Evolutionary conservation across 495 filamentous ascomycete genomes (phyloP).

Genomic region (Aspergillus coremiiformis): DNA sequence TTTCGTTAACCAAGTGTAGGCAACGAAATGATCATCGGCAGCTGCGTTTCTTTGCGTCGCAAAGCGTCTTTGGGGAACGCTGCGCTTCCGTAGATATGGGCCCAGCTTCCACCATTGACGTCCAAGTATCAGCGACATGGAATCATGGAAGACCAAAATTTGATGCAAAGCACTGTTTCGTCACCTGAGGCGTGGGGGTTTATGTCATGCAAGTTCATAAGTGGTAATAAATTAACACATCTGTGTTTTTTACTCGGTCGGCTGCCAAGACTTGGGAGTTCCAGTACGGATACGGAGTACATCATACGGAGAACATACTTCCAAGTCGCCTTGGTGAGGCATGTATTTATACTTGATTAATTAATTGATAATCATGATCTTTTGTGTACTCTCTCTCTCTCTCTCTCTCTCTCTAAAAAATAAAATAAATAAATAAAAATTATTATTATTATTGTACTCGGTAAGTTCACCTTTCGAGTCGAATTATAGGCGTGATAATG

Average conservation of each 20-base stretch:
- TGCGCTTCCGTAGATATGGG: neutral
- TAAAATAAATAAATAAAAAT: too few species aligned
- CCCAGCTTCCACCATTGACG: neutral
- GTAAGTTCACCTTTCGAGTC: too few species aligned
- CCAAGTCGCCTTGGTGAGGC: too few species aligned
- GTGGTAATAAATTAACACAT: too few species aligned
- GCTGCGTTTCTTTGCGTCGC: slow-evolving; percentile 13
- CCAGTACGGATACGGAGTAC: too few species aligned
- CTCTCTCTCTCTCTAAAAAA: too few species aligned
- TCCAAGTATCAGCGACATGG: slow-evolving; percentile 16
- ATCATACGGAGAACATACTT: too few species aligned
- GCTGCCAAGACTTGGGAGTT: neutral
- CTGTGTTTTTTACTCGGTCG: neutral
- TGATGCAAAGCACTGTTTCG: neutral
- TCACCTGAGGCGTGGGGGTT: neutral
- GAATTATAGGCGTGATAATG: too few species aligned
- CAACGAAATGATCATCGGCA: slow-evolving; percentile 10
- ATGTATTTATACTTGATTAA: too few species aligned
- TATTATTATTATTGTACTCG: too few species aligned
- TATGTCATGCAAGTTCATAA: neutral
- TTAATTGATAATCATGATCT: too few species aligned
- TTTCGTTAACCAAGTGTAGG: slow-evolving; percentile 35
- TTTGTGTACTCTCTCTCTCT: too few species aligned
- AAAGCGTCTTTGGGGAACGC: slow-evolving; percentile 12
- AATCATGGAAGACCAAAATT: slow-evolving; percentile 8